Percentiles rank a stretch among this genome's conserved stretches.
Conservation (phyloP, 2,329 filamentous ascomycete genomes). For the Sarocladium oryzae region DNA sequence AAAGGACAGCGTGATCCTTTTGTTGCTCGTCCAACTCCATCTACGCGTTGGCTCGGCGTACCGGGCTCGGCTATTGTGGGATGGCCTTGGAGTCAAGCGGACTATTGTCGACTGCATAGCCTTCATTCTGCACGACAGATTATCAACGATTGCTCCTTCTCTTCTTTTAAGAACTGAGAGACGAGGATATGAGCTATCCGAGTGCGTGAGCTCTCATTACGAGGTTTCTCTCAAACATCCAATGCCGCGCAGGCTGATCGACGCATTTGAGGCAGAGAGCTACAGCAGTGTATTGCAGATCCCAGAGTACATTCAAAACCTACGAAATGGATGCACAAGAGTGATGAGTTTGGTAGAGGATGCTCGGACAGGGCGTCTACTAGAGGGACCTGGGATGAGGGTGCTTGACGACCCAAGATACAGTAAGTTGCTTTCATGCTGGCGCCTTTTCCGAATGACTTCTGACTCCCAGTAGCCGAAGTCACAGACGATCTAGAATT, state of each 20-base stretch:
- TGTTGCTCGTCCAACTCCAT: slow-evolving; percentile 47
- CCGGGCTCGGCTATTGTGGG: slow-evolving; percentile 42
- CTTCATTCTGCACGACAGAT: slow-evolving; percentile 48
- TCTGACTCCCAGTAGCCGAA: slow-evolving; percentile 26
- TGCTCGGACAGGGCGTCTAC: slow-evolving; percentile 36
- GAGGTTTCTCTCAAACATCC: slow-evolving; percentile 37
- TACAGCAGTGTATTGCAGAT: slow-evolving; percentile 46
- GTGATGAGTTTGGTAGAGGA: slow-evolving; percentile 48
- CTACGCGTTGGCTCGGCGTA: slow-evolving; percentile 43
- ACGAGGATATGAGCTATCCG: slow-evolving; percentile 29
- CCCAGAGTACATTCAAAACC: slow-evolving; percentile 34
- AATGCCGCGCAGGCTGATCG: slow-evolving; percentile 34
- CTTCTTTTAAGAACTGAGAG: slow-evolving; percentile 27
- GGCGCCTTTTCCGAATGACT: slow-evolving; percentile 10
- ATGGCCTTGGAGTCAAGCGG: slow-evolving; percentile 46
- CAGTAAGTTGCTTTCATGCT: slow-evolving; percentile 28
- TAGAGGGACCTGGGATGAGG: slow-evolving; percentile 33
- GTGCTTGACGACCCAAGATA: slow-evolving; percentile 39
- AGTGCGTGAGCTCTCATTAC: slow-evolving; percentile 41
- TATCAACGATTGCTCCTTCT: slow-evolving; percentile 43
- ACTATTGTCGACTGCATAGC: slow-evolving; percentile 51
- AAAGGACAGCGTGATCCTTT: slow-evolving; percentile 38
- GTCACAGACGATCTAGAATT: slow-evolving; percentile 33
- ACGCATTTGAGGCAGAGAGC: slow-evolving; percentile 43
- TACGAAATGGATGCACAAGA: slow-evolving; percentile 44